Evolutionary conservation across 495 filamentous ascomycete genomes (phyloP), one percentile per base, ranked within the genome.

Genomic region (Rhizodiscina lignyota): DNA sequence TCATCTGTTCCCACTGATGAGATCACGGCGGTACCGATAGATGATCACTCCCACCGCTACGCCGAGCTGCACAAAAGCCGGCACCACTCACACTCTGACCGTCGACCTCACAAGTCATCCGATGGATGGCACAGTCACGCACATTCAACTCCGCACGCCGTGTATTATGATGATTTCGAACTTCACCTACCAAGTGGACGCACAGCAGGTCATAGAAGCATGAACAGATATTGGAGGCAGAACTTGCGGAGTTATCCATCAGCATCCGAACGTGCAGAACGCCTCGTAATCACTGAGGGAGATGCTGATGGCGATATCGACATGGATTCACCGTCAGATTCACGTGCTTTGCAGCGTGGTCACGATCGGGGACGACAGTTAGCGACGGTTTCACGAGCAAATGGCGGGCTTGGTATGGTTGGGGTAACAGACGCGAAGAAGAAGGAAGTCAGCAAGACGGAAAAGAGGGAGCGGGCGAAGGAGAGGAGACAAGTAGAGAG

Each of bases 181-280:
- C 67, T 97, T 13, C 83, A 96, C 51, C 71, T 97, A n/a, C 87
- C 87, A 2, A 80, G 77, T 13, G 89, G 89, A 21, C 72, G 77
- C 37, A 77, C 77, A n/a, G 85, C 84, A 23, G 89, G 89, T 28
- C 91, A 96, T 53, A 73, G 89, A 36, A 85, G 81, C 5, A 61
- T 92, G 12, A 74, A 78, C 40, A 69, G 66, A 35, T 94, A 93
- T 57, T 97, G 73, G 57, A 79, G 83, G 33, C 89, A 97, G 60
- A 94, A 96, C 57, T 62, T 96, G 22, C 77, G 82, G 61, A 78
- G 65, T 54, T 70, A 91, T 58, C 82, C 81, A 2, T 69, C 75
- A 4, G 54, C 70, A 0, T 69, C 71, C 12, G 84, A 91, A 51
- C 69, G 68, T 12, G 28, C 34, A 49, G 22, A n/a, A n/a, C n/a